A percentile compares a stretch with the other conserved stretches of the same genome.
Evolutionary conservation across 441 rosid species (phyloP).

Genomic region (Theobroma grandiflorum): DNA sequence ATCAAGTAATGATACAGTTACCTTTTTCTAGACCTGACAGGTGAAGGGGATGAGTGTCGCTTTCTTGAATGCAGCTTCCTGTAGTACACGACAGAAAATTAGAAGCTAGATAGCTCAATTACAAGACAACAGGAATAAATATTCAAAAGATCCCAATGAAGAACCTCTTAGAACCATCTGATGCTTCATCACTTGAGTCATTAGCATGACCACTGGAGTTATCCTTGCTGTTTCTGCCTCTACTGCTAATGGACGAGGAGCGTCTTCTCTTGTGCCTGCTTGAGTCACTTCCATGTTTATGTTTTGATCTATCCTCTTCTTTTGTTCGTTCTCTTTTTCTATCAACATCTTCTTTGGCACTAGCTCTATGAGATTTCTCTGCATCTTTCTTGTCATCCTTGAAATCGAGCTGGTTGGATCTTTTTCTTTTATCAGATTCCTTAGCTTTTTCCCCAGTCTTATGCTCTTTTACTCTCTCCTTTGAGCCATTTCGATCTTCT

Average conservation of each 20-base stretch:
- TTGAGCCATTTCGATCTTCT: constrained; percentile 58
- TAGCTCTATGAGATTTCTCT: constrained; percentile 57
- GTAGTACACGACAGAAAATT: constrained; percentile 37
- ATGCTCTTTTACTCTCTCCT: constrained; percentile 53
- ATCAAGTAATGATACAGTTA: constrained; percentile 37
- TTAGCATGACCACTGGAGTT: constrained; percentile 35
- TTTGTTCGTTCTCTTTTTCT: constrained; percentile 65
- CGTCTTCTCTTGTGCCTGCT: constrained; percentile 74
- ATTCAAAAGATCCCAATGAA: constrained; percentile 21
- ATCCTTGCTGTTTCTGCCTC: constrained; percentile 63
- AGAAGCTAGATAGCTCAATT: constrained; percentile 22
- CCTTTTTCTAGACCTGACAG: constrained; percentile 83
- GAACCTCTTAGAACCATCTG: constrained; percentile 86
- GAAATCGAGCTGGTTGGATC: constrained; percentile 45
- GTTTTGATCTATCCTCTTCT: constrained; percentile 67
- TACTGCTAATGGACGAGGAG: constrained; percentile 66
- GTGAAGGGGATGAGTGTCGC: constrained; percentile 72
- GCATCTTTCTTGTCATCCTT: constrained; percentile 64
- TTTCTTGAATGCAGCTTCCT: constrained; percentile 67
- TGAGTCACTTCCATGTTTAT: constrained; percentile 56
- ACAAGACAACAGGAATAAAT: constrained; percentile 27
- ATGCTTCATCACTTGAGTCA: constrained; percentile 68
- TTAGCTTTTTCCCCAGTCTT: constrained; percentile 57
- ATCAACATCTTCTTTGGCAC: constrained; percentile 60
- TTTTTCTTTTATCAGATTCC: constrained; percentile 62